Percentiles rank a stretch among this genome's conserved stretches.
These are phyloP conservation scores for Gastroboletus turbinatus DNA, from an alignment of 1,284 basidiomycete species.

Conservation along the genomic window DNA sequence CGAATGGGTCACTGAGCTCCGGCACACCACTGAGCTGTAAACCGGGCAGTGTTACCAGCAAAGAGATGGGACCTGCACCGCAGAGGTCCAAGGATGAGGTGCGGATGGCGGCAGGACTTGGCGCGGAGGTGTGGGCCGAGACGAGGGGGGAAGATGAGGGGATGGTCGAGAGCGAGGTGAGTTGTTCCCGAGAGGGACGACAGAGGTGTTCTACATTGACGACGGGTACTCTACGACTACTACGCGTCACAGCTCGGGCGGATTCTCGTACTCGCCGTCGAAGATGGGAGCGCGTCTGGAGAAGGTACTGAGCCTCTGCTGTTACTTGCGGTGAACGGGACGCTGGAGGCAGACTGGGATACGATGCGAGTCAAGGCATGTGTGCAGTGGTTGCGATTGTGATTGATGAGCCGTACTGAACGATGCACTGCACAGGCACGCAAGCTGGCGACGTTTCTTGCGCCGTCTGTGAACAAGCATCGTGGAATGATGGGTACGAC, in stretches of 20 bases:
- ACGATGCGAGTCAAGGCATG: slow-evolving; percentile 60
- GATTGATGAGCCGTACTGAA: slow-evolving; percentile 1
- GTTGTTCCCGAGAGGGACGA: slow-evolving; percentile 7
- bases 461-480: slow-evolving; percentile 42
- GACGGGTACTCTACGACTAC: slow-evolving; percentile 6
- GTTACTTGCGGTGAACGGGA: slow-evolving; percentile 67
- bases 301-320: slow-evolving; percentile 48
- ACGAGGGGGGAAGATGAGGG: slow-evolving; percentile 50
- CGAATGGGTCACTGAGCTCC: slow-evolving; percentile 9
- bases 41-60: slow-evolving; percentile 12
- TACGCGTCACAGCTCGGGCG: slow-evolving; percentile 54
- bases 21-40: slow-evolving; percentile 40
- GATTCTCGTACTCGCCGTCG: slow-evolving; percentile 64
- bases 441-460: slow-evolving; percentile 46
- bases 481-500: slow-evolving; percentile 28
- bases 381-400: not conserved
- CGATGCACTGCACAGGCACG: slow-evolving; percentile 45
- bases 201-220: not conserved
- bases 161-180: slow-evolving; percentile 73
- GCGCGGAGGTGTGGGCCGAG: slow-evolving; percentile 74
- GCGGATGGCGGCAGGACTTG: slow-evolving; percentile 66
- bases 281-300: slow-evolving; percentile 34
- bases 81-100: slow-evolving; percentile 67
- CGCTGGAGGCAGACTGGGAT: slow-evolving; percentile 59
- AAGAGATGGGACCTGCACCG: slow-evolving; percentile 23